These are phyloP conservation scores for Ophiocordyceps unilateralis DNA, from an alignment of 2,329 filamentous ascomycete species.

Conservation along the genomic window DNA sequence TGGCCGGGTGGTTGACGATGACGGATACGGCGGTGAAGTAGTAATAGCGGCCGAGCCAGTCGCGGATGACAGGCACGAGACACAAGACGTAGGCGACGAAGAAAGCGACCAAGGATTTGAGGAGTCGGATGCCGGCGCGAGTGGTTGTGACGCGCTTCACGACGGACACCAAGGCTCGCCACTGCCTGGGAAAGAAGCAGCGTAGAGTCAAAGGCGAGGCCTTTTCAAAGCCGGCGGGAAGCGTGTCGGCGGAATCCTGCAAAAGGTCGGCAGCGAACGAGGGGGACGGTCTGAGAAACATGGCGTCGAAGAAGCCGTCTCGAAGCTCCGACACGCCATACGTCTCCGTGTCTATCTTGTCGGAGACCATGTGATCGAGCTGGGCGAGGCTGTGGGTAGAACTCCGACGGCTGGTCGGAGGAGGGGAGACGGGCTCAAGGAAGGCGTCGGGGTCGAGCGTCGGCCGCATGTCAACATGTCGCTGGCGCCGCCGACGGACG, in stretches of 20 bases:
- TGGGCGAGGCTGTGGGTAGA: constrained; percentile 15
- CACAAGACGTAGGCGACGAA: constrained; percentile 38
- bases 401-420: constrained; percentile 6
- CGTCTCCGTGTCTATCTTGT: constrained; percentile 18
- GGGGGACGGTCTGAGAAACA: constrained; percentile 25
- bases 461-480: background rate
- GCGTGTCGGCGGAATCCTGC: constrained; percentile 22
- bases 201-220: constrained; percentile 26
- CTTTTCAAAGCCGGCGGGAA: constrained; percentile 29
- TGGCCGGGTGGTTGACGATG: constrained; percentile 39
- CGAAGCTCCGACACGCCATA: constrained; percentile 25
- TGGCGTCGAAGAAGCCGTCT: constrained; percentile 29
- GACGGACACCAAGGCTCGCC: constrained; percentile 24
- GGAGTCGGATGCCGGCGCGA: constrained; percentile 29
- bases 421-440: constrained; percentile 2
- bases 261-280: constrained; percentile 20
- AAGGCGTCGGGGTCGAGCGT: background rate
- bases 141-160: constrained; percentile 25
- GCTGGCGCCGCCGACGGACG: background rate
- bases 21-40: constrained; percentile 39
- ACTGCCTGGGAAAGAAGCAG: constrained; percentile 29
- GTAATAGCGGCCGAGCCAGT: constrained; percentile 34
- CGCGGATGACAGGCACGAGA: constrained; percentile 27
- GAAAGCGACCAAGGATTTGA: constrained; percentile 38
- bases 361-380: constrained; percentile 16